Base-by-base conservation (phyloP, 2,329 filamentous ascomycete species). In the Polychaeton citri region DNA sequence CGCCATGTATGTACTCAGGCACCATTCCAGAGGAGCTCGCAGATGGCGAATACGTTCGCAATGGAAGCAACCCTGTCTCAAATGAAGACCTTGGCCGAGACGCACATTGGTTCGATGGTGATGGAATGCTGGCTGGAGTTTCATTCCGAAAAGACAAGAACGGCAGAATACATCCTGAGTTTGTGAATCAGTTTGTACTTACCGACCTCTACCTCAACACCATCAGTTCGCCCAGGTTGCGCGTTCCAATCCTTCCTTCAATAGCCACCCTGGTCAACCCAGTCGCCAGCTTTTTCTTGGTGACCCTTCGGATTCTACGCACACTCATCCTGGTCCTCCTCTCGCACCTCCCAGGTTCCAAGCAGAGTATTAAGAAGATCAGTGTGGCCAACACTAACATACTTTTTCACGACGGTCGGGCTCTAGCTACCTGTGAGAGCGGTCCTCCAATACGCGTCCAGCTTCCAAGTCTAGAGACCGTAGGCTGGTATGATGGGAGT, bases 71-170 rank as follows among this genome's bases (percentile, higher is more conserved):
- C 47, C 77, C 79, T 5, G 62, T 79, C 6, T 67, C 67, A 19
- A 76, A 81, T 39, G 62, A 71, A 16, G 71, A 79, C 36, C 53
- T 73, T 2, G 68, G 67, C 26, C 66, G 75, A 43, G 74, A 79
- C 49, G 69, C 74, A 6, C 79, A 83, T 50, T 82, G 77, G 77
- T 83, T 83, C 42, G 79, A 83, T 45, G 79, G 79, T 20, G 78
- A 83, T 51, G 79, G 79, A 4, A 83, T 83, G 79, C 68, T 83
- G 8, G 72, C 72, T 19, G 79, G 79, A 2, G 76, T 83, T 0
- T 63, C 64, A 13, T 83, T 80, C 50, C 61, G 61, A 19, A 62
- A 62, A 2, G 55, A 57, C 2, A 54, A 58, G 5, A 51, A 63
- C 24, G 55, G 55, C 2, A 43, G 49, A 0, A 64, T 78, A 2